A percentile compares a stretch with the other conserved stretches of the same genome.
Conservation (phyloP, 2,329 filamentous ascomycete genomes). For the Apiospora phragmitis region DNA sequence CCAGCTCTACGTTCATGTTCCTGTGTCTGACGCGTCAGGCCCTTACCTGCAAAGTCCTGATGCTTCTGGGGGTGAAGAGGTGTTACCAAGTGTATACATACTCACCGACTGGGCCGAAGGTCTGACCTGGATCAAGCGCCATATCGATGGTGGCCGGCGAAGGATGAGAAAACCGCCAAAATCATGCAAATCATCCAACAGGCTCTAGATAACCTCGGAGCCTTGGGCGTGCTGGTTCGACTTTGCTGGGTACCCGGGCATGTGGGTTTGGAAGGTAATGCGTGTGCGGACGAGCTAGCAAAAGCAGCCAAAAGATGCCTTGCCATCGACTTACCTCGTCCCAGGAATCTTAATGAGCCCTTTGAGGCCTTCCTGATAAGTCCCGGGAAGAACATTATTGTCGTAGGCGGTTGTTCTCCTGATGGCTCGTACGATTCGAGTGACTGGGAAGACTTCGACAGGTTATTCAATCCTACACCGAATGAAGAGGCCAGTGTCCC, state of each 20-base stretch:
- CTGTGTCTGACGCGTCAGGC: not conserved
- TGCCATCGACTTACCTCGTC: not conserved
- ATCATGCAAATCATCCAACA: not conserved
- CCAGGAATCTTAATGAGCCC: not conserved
- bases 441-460: not conserved
- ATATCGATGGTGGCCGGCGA: not conserved
- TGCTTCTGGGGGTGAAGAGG: not conserved
- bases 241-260: not conserved
- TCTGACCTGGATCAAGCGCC: not conserved
- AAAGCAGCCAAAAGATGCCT: not conserved
- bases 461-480: not conserved
- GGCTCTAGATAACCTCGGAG: not conserved
- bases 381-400: not conserved
- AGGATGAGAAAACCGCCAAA: not conserved
- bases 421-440: not conserved
- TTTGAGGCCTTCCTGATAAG: not conserved
- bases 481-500: not conserved
- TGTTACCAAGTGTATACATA: not conserved
- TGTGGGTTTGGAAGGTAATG: not conserved
- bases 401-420: not conserved
- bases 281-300: not conserved
- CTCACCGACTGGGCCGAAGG: not conserved
- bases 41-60: not conserved
- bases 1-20: not conserved
- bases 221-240: not conserved